A percentile compares a stretch with the other conserved stretches of the same genome.
Evolutionary conservation across 129 eudicot genomes (phyloP).

Genomic region (Ambrosia trifida): DNA sequence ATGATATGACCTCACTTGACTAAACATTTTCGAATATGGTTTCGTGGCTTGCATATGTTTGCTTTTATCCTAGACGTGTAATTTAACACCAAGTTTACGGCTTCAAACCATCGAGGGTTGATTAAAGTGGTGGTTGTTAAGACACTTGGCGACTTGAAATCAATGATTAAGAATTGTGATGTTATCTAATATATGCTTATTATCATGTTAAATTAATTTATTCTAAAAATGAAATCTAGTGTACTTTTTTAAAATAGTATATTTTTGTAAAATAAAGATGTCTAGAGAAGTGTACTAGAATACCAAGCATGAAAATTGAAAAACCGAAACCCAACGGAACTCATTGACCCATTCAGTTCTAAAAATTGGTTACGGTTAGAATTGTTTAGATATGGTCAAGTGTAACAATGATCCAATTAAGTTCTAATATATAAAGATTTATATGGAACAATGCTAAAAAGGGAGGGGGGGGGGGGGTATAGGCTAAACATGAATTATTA

Average conservation of each 20-base stretch:
- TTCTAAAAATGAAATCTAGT: too few relatives aligned
- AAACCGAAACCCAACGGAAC: not conserved
- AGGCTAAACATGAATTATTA: too few relatives aligned
- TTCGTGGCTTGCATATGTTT: constrained; percentile 3
- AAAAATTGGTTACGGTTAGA: not conserved
- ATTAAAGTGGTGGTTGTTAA: not conserved
- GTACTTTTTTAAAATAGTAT: too few relatives aligned
- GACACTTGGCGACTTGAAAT: constrained; percentile 8
- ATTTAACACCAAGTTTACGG: constrained; percentile 8
- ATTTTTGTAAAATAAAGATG: too few relatives aligned
- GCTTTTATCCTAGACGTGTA: not conserved
- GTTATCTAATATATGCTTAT: not conserved
- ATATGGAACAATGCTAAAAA: too few relatives aligned
- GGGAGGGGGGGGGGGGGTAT: too few relatives aligned
- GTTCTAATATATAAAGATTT: too few relatives aligned
- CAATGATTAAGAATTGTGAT: not conserved
- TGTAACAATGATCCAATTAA: too few relatives aligned
- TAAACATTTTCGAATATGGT: not conserved
- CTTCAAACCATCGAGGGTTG: not conserved
- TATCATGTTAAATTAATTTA: too few relatives aligned
- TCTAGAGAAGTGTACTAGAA: not conserved
- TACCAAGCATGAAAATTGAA: not conserved
- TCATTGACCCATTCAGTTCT: not conserved
- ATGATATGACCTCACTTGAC: constrained; percentile 18
- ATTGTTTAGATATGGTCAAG: too few relatives aligned